Evolutionary conservation across 2,329 filamentous ascomycete species (phyloP), one percentile per base, ranked within the genome.

Genomic region (Daldinia sp.): DNA sequence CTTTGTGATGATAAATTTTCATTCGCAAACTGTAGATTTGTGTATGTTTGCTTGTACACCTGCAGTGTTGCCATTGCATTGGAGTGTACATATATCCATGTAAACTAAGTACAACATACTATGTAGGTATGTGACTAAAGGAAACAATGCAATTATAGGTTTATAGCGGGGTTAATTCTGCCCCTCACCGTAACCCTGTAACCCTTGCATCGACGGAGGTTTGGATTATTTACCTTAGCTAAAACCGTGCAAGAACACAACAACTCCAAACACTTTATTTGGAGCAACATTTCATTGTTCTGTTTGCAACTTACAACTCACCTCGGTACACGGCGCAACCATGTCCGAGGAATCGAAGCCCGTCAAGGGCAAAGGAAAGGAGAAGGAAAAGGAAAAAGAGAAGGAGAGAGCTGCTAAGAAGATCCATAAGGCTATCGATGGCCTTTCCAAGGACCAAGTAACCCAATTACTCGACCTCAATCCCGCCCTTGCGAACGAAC

Each of bases 401-500:
- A 84, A 84, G 74, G 79, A 83, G 64, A 79, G 80, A 65, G 81
- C 80, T 33, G 81, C 78, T 74, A 90, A 90, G 80, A 91, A 90
- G 69, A 63, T 78, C 10, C 76, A 79, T 53, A 85, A 86, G 73
- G 84, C 87, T 56, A 81, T 89, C 65, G 81, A 83, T 35, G 82
- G 82, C 54, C 82, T 90, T 63, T 86, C 85, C 33, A 82, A 84
- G 44, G 81, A 87, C 68, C 87, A 91, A 76, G 81, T 90, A 68
- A 79, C 88, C 67, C 88, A 93, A 72, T 85, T 96, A 66, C 87
- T 93, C 75, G 85, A 87, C 60, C 88, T 93, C 74, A 90, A 94
- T 78, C 91, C 90, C n/a, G 89, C 88, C 2, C 84, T 94, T 73
- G 87, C 90, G 69, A 86, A 88, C 72, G 89, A 92, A 77, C 76